Percentiles rank a stretch among this genome's conserved stretches.
Conservation (phyloP, 1,139 yeast genomes). For the Debaryomycetaceae sp. region DNA sequence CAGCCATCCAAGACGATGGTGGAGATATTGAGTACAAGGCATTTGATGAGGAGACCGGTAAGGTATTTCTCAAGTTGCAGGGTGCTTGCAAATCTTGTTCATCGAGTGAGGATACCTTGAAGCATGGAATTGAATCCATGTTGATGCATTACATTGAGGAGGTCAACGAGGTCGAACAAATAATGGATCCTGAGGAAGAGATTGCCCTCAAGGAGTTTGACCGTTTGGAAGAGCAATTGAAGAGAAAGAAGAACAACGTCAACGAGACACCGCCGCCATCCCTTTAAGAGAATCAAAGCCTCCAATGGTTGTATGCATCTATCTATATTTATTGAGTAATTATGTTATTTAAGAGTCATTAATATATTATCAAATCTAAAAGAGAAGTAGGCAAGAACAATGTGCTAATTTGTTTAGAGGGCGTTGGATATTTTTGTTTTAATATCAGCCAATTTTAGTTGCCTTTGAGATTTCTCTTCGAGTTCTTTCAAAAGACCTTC, state of each 20-base stretch:
- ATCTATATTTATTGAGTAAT: background rate
- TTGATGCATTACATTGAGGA: slow-evolving; percentile 81
- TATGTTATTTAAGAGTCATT: background rate
- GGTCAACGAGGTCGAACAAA: slow-evolving; percentile 71
- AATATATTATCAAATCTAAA: background rate
- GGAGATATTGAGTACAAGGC: slow-evolving; percentile 75
- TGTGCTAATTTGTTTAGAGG: background rate
- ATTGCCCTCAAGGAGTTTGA: slow-evolving; percentile 67
- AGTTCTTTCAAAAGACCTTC: slow-evolving; percentile 37
- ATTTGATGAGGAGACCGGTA: slow-evolving; percentile 65
- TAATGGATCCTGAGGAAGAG: slow-evolving; percentile 47
- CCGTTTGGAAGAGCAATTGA: slow-evolving; percentile 50
- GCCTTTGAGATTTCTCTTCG: slow-evolving; percentile 20
- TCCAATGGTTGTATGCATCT: background rate
- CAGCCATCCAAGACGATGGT: slow-evolving; percentile 76
- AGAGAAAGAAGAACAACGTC: slow-evolving; percentile 11
- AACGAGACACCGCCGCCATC: slow-evolving; percentile 22
- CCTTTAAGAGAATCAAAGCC: slow-evolving; percentile 14
- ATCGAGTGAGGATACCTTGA: slow-evolving; percentile 71
- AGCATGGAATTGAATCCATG: slow-evolving; percentile 81
- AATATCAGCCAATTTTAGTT: slow-evolving; percentile 13
- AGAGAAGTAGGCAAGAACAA: background rate
- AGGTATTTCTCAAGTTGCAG: slow-evolving; percentile 68
- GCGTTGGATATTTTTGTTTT: slow-evolving; percentile 17
- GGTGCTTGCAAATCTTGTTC: slow-evolving; percentile 86